A percentile compares a stretch with the other conserved stretches of the same genome.
These are phyloP conservation scores for Xylaria sp. DNA, from an alignment of 2,329 filamentous ascomycete genomes.

Conservation along the genomic window DNA sequence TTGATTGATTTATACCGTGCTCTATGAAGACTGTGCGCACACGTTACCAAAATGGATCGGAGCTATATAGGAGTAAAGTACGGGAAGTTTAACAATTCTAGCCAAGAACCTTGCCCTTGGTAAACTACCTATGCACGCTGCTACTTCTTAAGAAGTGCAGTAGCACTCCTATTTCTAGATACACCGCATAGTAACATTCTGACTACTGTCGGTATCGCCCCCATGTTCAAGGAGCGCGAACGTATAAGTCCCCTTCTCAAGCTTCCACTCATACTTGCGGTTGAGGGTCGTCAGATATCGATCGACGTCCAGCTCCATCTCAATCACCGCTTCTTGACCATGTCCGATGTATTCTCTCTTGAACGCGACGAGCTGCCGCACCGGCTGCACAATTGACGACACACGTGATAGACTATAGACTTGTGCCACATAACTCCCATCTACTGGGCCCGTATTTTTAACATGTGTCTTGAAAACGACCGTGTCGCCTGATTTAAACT, in stretches of 20 bases:
- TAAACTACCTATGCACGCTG: no score
- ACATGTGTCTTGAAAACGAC: constrained; percentile 53
- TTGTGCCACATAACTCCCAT: constrained; percentile 55
- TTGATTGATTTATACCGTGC: no score
- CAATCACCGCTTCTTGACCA: constrained; percentile 48
- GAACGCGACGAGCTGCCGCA: constrained; percentile 58
- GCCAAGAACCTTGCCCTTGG: no score
- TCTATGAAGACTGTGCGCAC: no score
- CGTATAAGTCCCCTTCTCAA: constrained; percentile 57
- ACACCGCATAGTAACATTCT: constrained; percentile 56
- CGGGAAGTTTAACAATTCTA: no score
- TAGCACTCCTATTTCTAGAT: constrained; percentile 35
- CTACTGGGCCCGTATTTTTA: constrained; percentile 50
- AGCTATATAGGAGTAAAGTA: no score
- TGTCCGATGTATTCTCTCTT: constrained; percentile 52
- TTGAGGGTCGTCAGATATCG: constrained; percentile 57
- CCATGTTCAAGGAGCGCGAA: constrained; percentile 57
- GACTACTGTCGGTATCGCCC: constrained; percentile 49
- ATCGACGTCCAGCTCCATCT: constrained; percentile 54
- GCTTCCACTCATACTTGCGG: constrained; percentile 55
- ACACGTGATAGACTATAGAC: constrained; percentile 56
- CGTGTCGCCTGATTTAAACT: constrained; percentile 44
- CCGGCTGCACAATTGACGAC: constrained; percentile 55
- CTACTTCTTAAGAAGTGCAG: not conserved
- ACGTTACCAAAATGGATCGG: no score